Percentiles rank a stretch among this genome's conserved stretches.
These are phyloP conservation scores for Backusella psychrophila DNA, from an alignment of 192 early-diverging fungal species.

Conservation along the genomic window DNA sequence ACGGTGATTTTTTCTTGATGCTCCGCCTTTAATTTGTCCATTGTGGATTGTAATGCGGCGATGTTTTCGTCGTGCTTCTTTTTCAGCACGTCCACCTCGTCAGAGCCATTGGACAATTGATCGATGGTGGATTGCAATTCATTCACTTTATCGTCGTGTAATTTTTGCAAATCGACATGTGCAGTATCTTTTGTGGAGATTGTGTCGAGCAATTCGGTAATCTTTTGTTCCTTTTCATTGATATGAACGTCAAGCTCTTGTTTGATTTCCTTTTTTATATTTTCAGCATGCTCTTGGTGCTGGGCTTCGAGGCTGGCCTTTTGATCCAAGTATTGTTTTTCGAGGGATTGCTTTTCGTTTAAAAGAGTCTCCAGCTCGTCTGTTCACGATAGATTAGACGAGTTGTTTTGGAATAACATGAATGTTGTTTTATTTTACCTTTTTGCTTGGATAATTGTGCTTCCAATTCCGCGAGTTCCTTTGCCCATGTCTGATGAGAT, in stretches of 20 bases:
- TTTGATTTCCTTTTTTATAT: conserved; percentile 4
- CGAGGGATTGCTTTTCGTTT: not conserved
- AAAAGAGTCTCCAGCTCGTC: not conserved
- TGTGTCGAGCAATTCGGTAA: not conserved
- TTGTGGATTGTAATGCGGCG: not conserved
- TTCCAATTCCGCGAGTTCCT: conserved; percentile 22
- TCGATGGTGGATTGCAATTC: not conserved
- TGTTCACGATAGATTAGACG: not conserved
- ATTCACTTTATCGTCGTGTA: not conserved
- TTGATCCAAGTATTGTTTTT: conserved; percentile 1
- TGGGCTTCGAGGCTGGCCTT: not conserved
- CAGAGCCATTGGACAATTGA: not conserved
- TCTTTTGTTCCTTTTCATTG: conserved; percentile 3
- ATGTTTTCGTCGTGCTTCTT: conserved; percentile 14
- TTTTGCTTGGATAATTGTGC: conserved; percentile 23
- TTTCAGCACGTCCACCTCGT: not conserved
- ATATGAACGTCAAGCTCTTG: not conserved
- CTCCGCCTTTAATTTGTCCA: conserved; percentile 6
- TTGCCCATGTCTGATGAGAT: conserved; percentile 21
- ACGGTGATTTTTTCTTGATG: not conserved
- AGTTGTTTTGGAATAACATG: not conserved
- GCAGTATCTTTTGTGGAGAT: not conserved
- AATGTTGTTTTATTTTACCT: conserved; percentile 2
- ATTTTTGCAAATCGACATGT: not conserved
- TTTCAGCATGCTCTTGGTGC: conserved; percentile 13